Percentiles rank a stretch among this genome's conserved stretches.
phyloP scores from a whole-genome alignment of 164 flowering plant genomes.

The Magnolia changhungtana region DNA sequence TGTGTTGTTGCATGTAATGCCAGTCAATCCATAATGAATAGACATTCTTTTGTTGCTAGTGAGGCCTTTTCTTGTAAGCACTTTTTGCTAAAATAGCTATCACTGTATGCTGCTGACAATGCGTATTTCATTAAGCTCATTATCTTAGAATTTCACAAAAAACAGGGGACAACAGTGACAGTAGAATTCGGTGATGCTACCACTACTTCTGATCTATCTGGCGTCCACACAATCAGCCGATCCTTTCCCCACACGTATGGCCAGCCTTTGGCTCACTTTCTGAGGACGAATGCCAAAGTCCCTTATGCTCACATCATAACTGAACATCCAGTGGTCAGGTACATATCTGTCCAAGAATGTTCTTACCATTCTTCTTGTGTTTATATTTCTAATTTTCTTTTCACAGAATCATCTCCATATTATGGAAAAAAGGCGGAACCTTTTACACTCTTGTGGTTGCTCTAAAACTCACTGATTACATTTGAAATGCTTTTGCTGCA shows the following conservation, averaged over 20 bases:
- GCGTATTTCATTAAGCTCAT: not conserved
- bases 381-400: not conserved
- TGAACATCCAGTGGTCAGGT: slow-evolving; percentile 90
- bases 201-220: slow-evolving; percentile 61
- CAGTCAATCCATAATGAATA: no score
- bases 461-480: no score
- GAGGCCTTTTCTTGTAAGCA: no score
- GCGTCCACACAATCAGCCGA: slow-evolving; percentile 53
- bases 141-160: not conserved
- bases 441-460: no score
- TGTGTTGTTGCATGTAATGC: no score
- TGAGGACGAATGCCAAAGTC: slow-evolving; percentile 68
- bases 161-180: slow-evolving; percentile 87
- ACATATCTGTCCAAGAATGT: not conserved
- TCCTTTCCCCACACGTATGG: slow-evolving; percentile 82
- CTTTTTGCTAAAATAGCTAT: no score
- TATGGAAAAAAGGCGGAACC: no score
- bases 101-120: no score
- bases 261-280: slow-evolving; percentile 91
- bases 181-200: slow-evolving; percentile 92
- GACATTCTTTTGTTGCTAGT: no score
- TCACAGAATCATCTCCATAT: not conserved
- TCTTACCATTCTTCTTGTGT: not conserved
- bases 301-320: slow-evolving; percentile 87
- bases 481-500: no score